These are phyloP conservation scores for Podila clonocystis DNA, from an alignment of 192 early-diverging fungal genomes.

Conservation along the genomic window DNA sequence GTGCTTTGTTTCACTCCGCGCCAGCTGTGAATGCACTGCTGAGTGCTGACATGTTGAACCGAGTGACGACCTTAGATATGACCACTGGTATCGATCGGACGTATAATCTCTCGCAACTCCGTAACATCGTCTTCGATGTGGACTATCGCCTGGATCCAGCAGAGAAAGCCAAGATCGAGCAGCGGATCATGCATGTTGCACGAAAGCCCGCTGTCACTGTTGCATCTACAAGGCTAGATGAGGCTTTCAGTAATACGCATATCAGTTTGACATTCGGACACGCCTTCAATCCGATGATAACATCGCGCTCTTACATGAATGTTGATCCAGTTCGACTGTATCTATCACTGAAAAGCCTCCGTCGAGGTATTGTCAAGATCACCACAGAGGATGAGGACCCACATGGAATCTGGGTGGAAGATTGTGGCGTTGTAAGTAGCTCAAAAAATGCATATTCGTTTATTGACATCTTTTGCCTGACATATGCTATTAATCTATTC, in stretches of 20 bases:
- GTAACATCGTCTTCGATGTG: no score
- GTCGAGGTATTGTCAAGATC: conserved; percentile 67
- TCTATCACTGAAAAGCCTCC: conserved; percentile 69
- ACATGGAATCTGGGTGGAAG: conserved; percentile 65
- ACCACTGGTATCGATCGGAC: no score
- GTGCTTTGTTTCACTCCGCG: no score
- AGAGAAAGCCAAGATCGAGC: no score
- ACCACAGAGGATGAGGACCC: conserved; percentile 56
- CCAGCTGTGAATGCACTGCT: no score
- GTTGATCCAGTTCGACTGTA: conserved; percentile 71
- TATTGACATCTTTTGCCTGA: background rate
- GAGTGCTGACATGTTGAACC: no score
- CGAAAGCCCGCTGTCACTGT: background rate
- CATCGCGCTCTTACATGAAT: conserved; percentile 82
- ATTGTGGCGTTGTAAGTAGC: conserved; percentile 68
- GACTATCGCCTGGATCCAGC: no score
- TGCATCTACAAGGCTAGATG: background rate
- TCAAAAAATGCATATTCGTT: background rate
- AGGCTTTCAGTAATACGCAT: background rate
- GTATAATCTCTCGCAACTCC: no score
- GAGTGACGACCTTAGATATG: no score
- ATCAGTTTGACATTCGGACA: conserved; percentile 70
- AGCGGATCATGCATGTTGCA: no score
- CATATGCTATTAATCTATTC: background rate
- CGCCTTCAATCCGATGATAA: conserved; percentile 76